Conservation (phyloP, 1,284 basidiomycete genomes). For the Butyriboletus appendiculatus region DNA sequence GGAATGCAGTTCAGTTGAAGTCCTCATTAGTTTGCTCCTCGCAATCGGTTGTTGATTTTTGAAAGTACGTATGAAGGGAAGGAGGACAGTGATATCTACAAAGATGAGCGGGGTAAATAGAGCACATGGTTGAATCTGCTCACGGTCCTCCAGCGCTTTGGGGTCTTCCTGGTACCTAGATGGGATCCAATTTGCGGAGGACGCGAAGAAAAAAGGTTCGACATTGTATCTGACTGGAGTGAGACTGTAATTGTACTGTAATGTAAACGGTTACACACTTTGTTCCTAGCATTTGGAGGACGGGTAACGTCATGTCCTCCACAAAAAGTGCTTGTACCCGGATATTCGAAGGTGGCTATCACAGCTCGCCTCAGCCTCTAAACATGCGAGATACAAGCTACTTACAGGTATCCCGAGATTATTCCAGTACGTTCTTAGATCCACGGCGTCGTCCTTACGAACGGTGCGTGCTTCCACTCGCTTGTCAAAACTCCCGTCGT, state of each 20-base stretch:
- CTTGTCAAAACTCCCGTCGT: conserved; percentile 34
- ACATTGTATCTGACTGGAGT: conserved; percentile 31
- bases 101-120: not conserved
- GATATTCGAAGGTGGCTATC: conserved; percentile 36
- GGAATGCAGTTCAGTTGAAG: not conserved
- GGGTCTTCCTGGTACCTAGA: conserved; percentile 51
- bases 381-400: not conserved
- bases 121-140: conserved; percentile 18
- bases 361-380: conserved; percentile 2
- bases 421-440: conserved; percentile 21
- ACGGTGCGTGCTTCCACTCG: conserved; percentile 6
- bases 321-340: conserved; percentile 50
- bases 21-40: conserved; percentile 8
- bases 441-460: conserved; percentile 3
- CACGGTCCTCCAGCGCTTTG: conserved; percentile 44
- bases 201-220: conserved; percentile 61
- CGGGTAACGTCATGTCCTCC: conserved; percentile 45
- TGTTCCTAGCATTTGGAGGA: conserved; percentile 54
- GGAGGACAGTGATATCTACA: conserved; percentile 49
- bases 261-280: conserved; percentile 32
- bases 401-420: conserved; percentile 20
- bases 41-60: conserved; percentile 20
- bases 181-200: conserved; percentile 55
- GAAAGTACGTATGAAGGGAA: conserved; percentile 47
- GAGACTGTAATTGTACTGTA: not conserved